Base-by-base conservation (phyloP, 768 basidiomycete species). In the Candolleomyces aberdarensis region DNA sequence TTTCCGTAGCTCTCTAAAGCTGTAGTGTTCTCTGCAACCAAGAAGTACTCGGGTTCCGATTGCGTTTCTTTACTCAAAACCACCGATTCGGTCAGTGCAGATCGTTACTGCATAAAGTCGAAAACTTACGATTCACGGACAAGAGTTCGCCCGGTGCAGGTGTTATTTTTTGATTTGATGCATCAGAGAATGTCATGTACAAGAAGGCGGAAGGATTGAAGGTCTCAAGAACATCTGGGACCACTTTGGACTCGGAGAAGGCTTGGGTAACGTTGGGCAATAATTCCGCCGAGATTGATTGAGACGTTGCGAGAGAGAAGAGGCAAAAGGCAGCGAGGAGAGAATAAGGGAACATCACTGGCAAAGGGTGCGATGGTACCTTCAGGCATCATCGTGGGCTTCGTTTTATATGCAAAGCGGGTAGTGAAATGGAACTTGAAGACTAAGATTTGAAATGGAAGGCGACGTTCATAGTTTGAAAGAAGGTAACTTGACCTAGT, bases 101-200 rank as follows among this genome's bases (percentile, higher is more conserved):
- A 40, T 43, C 32, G 4, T 20, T 13, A 39, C 17, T 14, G 32
- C 31, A 39, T 32, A 32, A 41, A 19, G 32, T 20, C 7, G 55
- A 56, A 36, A 32, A 68, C 73, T 69, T 66, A 78, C 78, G 75
- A 65, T 72, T 67, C 64, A 70, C 70, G 1, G 74, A 72, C 62
- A 79, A 63, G 32, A 74, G 64, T 46, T 72, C 66, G 50, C 76
- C 78, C 2, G 78, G 72, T 9, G 70, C 69, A 43, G 78, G 74
- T 60, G 74, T 67, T 5, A 76, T 53, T 15, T 57, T 41, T 52
- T 69, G 66, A 48, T 63, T 67, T 8, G 73, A 44, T 15, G 75
- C 59, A 55, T 75, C 74, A 36, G 75, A 72, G 65, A 81, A 80
- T 22, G 72, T 69, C 14, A 78, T 67, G 52, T 78, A 74, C 5